phyloP scores from a whole-genome alignment of 2,329 filamentous ascomycete species.

The Colletotrichum agaves region DNA sequence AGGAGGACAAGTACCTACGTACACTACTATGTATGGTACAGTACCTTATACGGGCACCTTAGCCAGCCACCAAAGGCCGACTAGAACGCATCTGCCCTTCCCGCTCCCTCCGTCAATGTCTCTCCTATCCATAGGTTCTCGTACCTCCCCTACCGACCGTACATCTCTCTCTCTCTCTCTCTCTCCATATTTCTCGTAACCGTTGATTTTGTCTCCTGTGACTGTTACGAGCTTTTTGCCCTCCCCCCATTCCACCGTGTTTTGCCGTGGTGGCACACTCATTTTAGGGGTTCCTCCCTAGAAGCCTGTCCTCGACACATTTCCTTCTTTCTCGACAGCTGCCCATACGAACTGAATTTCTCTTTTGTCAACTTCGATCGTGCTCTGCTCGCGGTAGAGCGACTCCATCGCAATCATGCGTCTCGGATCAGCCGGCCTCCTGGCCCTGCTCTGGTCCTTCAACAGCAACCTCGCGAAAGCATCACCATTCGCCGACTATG shows the following conservation, averaged over 20 bases:
- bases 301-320: neutral
- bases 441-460: slow-evolving; percentile 33
- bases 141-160: neutral
- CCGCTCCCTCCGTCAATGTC: slow-evolving; percentile 10
- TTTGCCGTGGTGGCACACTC: slow-evolving; percentile 30
- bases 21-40: neutral
- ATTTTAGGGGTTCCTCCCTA: neutral
- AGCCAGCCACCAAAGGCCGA: neutral
- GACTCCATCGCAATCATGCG: slow-evolving; percentile 26
- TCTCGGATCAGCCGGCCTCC: slow-evolving; percentile 29
- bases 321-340: neutral
- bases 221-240: slow-evolving; percentile 21
- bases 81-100: slow-evolving; percentile 15
- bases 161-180: neutral
- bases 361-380: neutral
- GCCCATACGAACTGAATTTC: neutral
- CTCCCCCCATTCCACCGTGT: slow-evolving; percentile 20
- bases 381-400: slow-evolving; percentile 16
- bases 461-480: slow-evolving; percentile 11
- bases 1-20: neutral
- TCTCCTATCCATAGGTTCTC: neutral
- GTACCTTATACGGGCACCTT: too few species aligned
- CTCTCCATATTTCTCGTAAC: slow-evolving; percentile 6
- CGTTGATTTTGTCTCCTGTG: neutral
- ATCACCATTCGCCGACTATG: slow-evolving; percentile 16